Conservation (phyloP, 2,329 filamentous ascomycete genomes). For the Ophiostoma sp. region DNA sequence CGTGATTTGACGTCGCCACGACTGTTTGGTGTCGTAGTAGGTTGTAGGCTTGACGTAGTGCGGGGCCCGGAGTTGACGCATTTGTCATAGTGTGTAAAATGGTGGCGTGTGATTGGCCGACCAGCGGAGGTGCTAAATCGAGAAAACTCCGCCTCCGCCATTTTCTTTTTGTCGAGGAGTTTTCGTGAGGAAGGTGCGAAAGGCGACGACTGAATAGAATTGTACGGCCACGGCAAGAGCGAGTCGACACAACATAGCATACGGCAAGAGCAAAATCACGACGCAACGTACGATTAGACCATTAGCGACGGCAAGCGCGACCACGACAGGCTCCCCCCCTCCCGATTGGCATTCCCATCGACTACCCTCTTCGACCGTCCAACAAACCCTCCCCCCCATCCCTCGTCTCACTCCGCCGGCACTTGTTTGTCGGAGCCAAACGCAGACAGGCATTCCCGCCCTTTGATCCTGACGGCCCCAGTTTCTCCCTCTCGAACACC, state of each 20-base stretch:
- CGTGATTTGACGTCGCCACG: not conserved
- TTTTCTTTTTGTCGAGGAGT: not conserved
- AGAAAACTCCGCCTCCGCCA: constrained; percentile 17
- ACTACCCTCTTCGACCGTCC: not conserved
- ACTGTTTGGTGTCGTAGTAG: not conserved
- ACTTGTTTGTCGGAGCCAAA: not conserved
- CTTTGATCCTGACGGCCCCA: too few relatives aligned
- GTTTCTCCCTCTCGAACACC: not conserved
- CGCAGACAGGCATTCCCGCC: not conserved
- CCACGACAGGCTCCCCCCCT: not conserved
- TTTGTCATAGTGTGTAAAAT: not conserved
- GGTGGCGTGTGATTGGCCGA: not conserved
- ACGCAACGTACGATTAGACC: not conserved
- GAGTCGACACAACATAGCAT: not conserved
- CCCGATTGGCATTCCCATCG: not conserved
- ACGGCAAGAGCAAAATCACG: not conserved
- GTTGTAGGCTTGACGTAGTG: not conserved
- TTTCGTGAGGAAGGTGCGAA: not conserved
- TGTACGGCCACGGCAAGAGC: not conserved
- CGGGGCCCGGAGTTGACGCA: constrained; percentile 18
- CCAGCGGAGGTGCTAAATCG: constrained; percentile 17
- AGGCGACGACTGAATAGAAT: not conserved
- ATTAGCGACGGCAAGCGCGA: not conserved
- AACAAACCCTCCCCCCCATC: not conserved
- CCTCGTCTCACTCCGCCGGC: not conserved